Evolutionary conservation across 768 basidiomycete genomes (phyloP).

Genomic region (Phlebiopsis gigantea): DNA sequence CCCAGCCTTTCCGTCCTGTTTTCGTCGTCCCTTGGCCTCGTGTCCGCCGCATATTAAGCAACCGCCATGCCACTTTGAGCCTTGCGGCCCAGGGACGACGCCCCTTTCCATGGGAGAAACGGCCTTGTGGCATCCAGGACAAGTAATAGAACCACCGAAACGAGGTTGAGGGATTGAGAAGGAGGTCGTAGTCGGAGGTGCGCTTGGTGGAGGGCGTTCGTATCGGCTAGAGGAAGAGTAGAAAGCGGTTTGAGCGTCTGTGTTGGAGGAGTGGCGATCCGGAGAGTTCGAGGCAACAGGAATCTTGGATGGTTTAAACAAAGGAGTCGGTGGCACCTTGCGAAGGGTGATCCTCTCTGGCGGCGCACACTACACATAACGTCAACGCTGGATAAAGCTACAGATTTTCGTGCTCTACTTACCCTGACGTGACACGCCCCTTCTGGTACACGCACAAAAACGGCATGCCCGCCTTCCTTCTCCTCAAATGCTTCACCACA

Average conservation of each 20-base stretch:
- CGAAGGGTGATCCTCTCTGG: slow-evolving; percentile 37
- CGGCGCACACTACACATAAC: slow-evolving; percentile 37
- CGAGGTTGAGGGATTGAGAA: slow-evolving; percentile 34
- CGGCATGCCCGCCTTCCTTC: slow-evolving; percentile 52
- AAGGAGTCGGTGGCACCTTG: slow-evolving; percentile 9
- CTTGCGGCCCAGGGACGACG: slow-evolving; percentile 80
- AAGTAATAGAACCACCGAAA: slow-evolving; percentile 56
- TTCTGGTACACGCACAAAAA: slow-evolving; percentile 61
- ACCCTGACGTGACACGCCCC: slow-evolving; percentile 71
- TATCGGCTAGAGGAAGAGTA: slow-evolving; percentile 33
- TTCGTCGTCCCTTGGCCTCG: slow-evolving; percentile 38
- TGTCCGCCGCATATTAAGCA: slow-evolving; percentile 83
- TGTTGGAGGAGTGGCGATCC: slow-evolving; percentile 18
- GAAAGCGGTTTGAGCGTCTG: slow-evolving; percentile 15
- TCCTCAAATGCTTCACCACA: slow-evolving; percentile 65
- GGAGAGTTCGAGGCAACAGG: not conserved
- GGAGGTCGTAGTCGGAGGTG: slow-evolving; percentile 29
- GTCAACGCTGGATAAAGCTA: too few relatives aligned
- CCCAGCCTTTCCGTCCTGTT: slow-evolving; percentile 58
- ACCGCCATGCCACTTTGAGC: slow-evolving; percentile 71
- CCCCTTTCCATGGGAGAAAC: slow-evolving; percentile 84
- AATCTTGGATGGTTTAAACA: slow-evolving; percentile 11
- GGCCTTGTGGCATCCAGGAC: slow-evolving; percentile 68
- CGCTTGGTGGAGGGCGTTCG: slow-evolving; percentile 33
- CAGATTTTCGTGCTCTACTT: too few relatives aligned